Conservation (phyloP, 1,284 basidiomycete genomes). For the Tilletia walkeri region DNA sequence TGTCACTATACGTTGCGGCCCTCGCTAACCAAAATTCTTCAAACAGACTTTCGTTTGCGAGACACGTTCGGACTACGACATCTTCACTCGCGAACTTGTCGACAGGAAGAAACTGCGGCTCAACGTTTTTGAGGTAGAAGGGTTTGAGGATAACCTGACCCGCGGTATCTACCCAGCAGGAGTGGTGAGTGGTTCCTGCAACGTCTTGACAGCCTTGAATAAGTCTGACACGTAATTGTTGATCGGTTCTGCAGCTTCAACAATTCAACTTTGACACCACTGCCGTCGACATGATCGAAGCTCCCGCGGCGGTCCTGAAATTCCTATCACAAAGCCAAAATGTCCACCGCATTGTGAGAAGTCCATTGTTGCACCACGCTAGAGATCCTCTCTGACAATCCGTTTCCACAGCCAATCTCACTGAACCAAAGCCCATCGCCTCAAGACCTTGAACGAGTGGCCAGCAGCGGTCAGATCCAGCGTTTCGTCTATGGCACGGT, state of each 20-base stretch:
- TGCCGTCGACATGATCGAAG: conserved; percentile 70
- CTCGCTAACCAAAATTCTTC: background rate
- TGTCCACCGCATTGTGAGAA: conserved; percentile 41
- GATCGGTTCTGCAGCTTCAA: conserved; percentile 61
- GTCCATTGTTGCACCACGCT: background rate
- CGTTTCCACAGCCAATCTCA: background rate
- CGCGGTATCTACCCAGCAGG: background rate
- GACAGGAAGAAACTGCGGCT: conserved; percentile 61
- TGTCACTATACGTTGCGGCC: background rate
- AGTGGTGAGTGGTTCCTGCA: background rate
- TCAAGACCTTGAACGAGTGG: conserved; percentile 3
- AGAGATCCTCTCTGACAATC: background rate
- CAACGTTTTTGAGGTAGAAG: conserved; percentile 52
- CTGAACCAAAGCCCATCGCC: conserved; percentile 15
- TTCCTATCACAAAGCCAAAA: conserved; percentile 51
- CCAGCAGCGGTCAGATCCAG: conserved; percentile 59
- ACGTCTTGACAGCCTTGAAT: background rate
- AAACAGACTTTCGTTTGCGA: conserved; percentile 79
- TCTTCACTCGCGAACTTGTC: conserved; percentile 61
- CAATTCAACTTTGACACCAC: conserved; percentile 75
- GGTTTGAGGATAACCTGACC: conserved; percentile 11
- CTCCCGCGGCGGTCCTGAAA: conserved; percentile 57
- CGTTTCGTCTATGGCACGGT: conserved; percentile 68
- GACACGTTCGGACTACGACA: conserved; percentile 75
- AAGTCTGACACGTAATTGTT: too few relatives aligned